Conservation (phyloP, 345 rosid species). For the Sisymbrium altissimum region DNA sequence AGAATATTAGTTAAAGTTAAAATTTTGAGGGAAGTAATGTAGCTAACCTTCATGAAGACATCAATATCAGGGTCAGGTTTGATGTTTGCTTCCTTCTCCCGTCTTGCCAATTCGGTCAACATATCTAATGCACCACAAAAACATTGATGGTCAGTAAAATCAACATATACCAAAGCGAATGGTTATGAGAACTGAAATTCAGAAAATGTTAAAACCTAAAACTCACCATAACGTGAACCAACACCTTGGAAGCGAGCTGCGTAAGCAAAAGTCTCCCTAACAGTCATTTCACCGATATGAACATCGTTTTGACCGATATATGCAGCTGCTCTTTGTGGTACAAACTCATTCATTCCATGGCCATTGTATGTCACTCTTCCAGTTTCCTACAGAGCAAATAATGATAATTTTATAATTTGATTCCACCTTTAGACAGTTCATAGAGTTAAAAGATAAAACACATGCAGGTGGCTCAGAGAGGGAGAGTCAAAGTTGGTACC, state of each 20-base stretch:
- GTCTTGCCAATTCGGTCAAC: slow-evolving; percentile 70
- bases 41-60: slow-evolving; percentile 76
- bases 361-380: slow-evolving; percentile 67
- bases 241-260: slow-evolving; percentile 83
- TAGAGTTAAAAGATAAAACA: neutral
- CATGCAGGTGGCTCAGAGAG: no score
- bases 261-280: slow-evolving; percentile 74
- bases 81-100: slow-evolving; percentile 76
- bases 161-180: neutral
- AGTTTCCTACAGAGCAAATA: slow-evolving; percentile 25
- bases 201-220: neutral
- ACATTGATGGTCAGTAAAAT: neutral
- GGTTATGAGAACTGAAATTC: neutral
- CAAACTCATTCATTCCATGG: slow-evolving; percentile 59
- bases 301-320: slow-evolving; percentile 73
- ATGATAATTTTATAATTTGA: neutral
- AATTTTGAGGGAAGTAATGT: neutral
- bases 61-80: slow-evolving; percentile 82
- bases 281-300: slow-evolving; percentile 73
- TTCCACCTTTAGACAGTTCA: neutral
- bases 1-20: neutral
- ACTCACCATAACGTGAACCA: slow-evolving; percentile 68
- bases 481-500: slow-evolving; percentile 32
- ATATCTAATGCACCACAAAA: slow-evolving; percentile 42
- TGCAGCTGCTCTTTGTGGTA: slow-evolving; percentile 67